A percentile compares a stretch with the other conserved stretches of the same genome.
Evolutionary conservation across 2,329 filamentous ascomycete genomes (phyloP).

Genomic region (Aureobasidium pullulans): DNA sequence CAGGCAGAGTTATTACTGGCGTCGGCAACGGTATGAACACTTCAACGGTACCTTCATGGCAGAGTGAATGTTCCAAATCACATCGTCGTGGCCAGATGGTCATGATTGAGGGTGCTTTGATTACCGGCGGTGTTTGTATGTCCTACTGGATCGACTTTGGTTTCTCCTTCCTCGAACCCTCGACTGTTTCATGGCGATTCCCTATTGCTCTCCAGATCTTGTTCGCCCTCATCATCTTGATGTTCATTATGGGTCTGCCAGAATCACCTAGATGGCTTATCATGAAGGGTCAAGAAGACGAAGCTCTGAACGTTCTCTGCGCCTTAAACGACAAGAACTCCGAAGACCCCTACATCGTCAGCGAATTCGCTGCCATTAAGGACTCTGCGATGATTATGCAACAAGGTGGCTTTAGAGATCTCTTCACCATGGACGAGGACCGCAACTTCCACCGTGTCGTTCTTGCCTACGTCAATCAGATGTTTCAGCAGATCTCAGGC

Average conservation of each 20-base stretch:
- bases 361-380: slow-evolving; percentile 46
- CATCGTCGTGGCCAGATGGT: slow-evolving; percentile 45
- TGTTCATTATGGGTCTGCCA: slow-evolving; percentile 40
- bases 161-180: slow-evolving; percentile 27
- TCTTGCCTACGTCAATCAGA: slow-evolving; percentile 29
- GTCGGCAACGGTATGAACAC: slow-evolving; percentile 46
- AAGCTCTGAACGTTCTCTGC: slow-evolving; percentile 41
- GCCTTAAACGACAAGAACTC: slow-evolving; percentile 41
- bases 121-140: no score
- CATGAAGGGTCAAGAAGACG: slow-evolving; percentile 47
- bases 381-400: slow-evolving; percentile 43
- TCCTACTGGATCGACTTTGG: slow-evolving; percentile 45
- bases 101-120: slow-evolving; percentile 48
- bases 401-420: slow-evolving; percentile 24
- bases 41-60: slow-evolving; percentile 46
- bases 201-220: slow-evolving; percentile 49
- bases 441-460: slow-evolving; percentile 28
- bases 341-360: slow-evolving; percentile 38
- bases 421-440: slow-evolving; percentile 26
- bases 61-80: slow-evolving; percentile 44
- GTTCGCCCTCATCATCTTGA: slow-evolving; percentile 44
- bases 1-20: slow-evolving; percentile 45
- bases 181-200: slow-evolving; percentile 43
- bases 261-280: slow-evolving; percentile 52
- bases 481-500: slow-evolving; percentile 29